Conservation (phyloP, 305 asterid genomes). For the Fraxinus sp. region DNA sequence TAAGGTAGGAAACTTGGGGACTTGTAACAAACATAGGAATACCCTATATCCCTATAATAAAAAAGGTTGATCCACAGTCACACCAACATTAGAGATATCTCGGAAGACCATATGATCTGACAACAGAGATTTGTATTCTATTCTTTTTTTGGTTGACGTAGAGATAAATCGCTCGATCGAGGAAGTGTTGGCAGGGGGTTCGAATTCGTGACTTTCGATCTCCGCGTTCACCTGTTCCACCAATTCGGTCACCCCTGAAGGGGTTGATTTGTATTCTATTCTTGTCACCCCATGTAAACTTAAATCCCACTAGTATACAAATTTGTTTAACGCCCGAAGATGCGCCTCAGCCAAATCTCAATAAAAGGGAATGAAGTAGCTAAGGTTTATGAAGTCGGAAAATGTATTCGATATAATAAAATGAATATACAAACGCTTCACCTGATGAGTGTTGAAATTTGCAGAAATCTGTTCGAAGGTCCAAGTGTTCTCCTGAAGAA, state of each 20-base stretch:
- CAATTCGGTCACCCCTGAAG: too few relatives aligned
- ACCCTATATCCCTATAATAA: not conserved
- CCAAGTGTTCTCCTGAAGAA: constrained; percentile 75
- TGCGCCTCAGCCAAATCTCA: not conserved
- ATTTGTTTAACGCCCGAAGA: not conserved
- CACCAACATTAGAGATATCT: not conserved
- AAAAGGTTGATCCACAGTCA: not conserved
- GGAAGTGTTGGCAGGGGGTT: not conserved
- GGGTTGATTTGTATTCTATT: too few relatives aligned
- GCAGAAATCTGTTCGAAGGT: constrained; percentile 69
- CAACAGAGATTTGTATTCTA: not conserved
- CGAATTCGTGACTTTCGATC: too few relatives aligned
- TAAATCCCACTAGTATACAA: not conserved
- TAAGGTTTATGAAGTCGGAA: not conserved
- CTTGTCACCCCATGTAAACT: not conserved
- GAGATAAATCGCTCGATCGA: too few relatives aligned
- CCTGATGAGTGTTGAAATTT: constrained; percentile 64
- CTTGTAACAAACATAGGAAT: not conserved
- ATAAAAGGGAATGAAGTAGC: not conserved
- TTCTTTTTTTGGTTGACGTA: too few relatives aligned
- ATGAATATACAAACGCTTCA: constrained; percentile 21
- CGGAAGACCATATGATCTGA: not conserved
- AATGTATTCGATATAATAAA: not conserved
- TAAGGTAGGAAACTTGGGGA: not conserved
- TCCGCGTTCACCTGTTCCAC: too few relatives aligned